Evolutionary conservation across 257 asterid species (phyloP).

Genomic region (Coffea canephora): DNA sequence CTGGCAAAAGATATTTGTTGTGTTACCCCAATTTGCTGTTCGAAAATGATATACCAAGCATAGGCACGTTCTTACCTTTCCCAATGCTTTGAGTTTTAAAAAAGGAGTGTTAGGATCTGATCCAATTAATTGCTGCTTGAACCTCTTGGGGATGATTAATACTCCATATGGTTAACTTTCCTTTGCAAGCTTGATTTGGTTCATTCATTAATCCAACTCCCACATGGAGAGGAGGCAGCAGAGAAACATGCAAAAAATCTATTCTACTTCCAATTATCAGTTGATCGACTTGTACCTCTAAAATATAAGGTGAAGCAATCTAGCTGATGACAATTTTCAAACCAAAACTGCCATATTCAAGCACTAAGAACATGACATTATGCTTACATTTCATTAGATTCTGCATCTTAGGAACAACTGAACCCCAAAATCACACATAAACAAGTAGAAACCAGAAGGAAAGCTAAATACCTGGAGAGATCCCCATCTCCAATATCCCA

Average conservation of each 20-base stretch:
- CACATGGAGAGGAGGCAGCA: background rate
- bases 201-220: background rate
- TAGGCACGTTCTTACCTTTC: background rate
- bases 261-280: background rate
- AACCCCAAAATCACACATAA: background rate
- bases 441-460: background rate
- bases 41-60: background rate
- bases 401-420: background rate
- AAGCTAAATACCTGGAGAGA: slow-evolving; percentile 45
- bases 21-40: background rate
- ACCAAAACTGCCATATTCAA: background rate
- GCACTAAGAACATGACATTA: background rate
- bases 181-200: background rate
- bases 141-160: background rate
- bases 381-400: background rate
- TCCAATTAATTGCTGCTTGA: background rate
- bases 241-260: background rate
- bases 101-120: background rate
- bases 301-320: background rate
- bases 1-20: background rate
- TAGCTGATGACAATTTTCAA: background rate
- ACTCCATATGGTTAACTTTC: background rate
- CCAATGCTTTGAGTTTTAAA: background rate
- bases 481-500: slow-evolving; percentile 86
- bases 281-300: background rate